Base-by-base conservation (phyloP, 2,329 filamentous ascomycete genomes). In the Basipetospora chlamydospora region DNA sequence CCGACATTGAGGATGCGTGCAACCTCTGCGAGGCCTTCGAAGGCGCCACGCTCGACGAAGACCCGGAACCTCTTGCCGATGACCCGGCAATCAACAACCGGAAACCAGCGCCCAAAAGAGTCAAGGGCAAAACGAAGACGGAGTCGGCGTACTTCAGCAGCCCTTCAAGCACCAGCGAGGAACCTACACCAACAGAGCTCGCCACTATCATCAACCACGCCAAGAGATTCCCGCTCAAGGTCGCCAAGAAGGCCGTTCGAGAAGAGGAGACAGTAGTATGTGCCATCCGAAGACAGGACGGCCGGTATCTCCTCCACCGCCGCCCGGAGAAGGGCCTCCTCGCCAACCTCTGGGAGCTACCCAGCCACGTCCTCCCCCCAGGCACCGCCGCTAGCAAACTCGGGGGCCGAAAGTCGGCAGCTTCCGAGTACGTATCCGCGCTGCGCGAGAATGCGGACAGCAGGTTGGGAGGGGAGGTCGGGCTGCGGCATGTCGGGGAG, bases 301-400 rank as follows among this genome's bases (percentile, higher is more conserved):
- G 61, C 0, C 43, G 48, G 3, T 70, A 63, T 37, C 50, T 73
- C 3, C 54, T 73, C 36, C 63, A 63, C 12, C 60, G 60, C 1
- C 64, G 70, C 0, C 67, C 69, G 0, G 58, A 60, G 9, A 72
- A 66, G 46, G 70, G 70, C 0, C 56, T 73, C 1, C 51, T 73
- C 0, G 70, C 68, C 0, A 63, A 67, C 0, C 43, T 74, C 5
- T 73, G 70, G 70, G 68, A 74, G 42, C 58, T 74, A 5, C 69
- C 70, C 0, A 71, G 66, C 43, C 46, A 52, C 3, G 49, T 52
- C 0, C 40, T 70, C 1, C 44, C 52, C 1, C 17, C 23, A 28
- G 17, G 16, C 36, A 48, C 25, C 42, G 42, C 5, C 5, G 52
- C 47, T 6, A 10, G 20, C 10, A 37, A 37, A 13, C 39, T 52